Base-by-base conservation (phyloP, 208 protist species). In the Porcisia deanei region DNA sequence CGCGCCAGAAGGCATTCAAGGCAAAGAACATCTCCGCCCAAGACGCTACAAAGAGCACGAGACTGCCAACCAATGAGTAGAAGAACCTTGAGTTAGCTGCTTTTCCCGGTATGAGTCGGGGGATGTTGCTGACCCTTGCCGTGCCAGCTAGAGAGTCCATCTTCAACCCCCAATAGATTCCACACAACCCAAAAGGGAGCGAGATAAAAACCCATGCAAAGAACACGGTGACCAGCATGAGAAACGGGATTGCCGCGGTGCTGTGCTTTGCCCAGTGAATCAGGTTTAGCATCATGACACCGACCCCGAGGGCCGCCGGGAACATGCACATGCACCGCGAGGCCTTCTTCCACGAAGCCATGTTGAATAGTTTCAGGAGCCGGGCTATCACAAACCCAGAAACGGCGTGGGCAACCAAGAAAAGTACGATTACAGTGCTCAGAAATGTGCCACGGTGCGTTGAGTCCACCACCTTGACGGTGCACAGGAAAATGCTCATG, bases 1-100 rank as follows among this genome's bases (percentile, higher is more conserved):
- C 90, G 20, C 87, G 81, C 93, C 94, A 98, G 61, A 99, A 81
- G 20, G 93, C 91, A 8, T 87, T 94, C 49, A 99, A 73, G 73
- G 99, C 96, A 80, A 98, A 99, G 71, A 96, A 95, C 41, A 99
- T 76, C 93, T 99, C 98, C 57, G 99, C 97, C 77, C 99, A 99
- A 34, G 97, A 94, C 9, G 98, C 98, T 58, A 92, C 92, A 80
- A 99, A 99, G 20, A 98, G 98, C 9, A 99, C 86, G 16, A 99
- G 71, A 83, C 91, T 91, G 52, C 72, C 68, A n/a, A 59, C 43
- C 37, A 86, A 54, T 43, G 79, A 16, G 37, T 82, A 85, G 87
- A 91, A 95, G 41, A 76, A 59, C 8, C 53, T 74, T 53, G 58
- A 25, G 20, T 53, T 64, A 10, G 68, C 22, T 43, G 71, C 72